These are phyloP conservation scores for Pseudonitzschia multiseries DNA, from an alignment of 108 stramenopile species.

Conservation along the genomic window DNA sequence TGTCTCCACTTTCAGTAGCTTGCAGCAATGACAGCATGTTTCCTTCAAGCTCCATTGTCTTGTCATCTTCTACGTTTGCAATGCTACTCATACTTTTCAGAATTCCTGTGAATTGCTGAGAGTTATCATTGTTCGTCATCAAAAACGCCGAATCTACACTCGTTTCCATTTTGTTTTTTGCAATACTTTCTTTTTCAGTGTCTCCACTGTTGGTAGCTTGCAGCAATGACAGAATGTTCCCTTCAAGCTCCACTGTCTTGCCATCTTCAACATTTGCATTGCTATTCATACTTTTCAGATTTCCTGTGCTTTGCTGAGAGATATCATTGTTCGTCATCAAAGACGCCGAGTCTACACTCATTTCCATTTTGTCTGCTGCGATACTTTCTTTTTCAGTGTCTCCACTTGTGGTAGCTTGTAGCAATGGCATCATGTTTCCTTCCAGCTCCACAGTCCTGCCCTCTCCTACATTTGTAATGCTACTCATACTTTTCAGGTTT, in stretches of 20 bases:
- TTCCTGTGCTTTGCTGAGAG: background rate
- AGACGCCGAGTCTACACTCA: background rate
- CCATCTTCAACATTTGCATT: background rate
- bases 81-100: too few relatives aligned
- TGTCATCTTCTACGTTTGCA: background rate
- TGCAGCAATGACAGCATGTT: conserved; percentile 23
- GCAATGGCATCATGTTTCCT: conserved; percentile 18
- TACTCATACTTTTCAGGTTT: too few relatives aligned
- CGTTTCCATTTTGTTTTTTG: background rate
- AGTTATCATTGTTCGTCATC: background rate
- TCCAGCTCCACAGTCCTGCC: conserved; percentile 35
- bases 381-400: background rate
- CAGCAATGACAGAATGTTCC: conserved; percentile 19
- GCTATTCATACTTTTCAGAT: background rate
- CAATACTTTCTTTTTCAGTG: background rate
- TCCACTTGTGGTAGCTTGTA: conserved; percentile 5
- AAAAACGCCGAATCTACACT: background rate
- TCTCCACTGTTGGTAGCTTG: conserved; percentile 4
- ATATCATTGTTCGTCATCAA: background rate
- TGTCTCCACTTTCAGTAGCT: conserved; percentile 1
- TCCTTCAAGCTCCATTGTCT: conserved; percentile 25
- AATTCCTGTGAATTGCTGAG: background rate
- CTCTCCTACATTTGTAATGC: too few relatives aligned
- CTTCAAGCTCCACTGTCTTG: conserved; percentile 25
- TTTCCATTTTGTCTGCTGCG: background rate